Conservation (phyloP, 2,329 filamentous ascomycete genomes). For the Colletotrichum eleusines region DNA sequence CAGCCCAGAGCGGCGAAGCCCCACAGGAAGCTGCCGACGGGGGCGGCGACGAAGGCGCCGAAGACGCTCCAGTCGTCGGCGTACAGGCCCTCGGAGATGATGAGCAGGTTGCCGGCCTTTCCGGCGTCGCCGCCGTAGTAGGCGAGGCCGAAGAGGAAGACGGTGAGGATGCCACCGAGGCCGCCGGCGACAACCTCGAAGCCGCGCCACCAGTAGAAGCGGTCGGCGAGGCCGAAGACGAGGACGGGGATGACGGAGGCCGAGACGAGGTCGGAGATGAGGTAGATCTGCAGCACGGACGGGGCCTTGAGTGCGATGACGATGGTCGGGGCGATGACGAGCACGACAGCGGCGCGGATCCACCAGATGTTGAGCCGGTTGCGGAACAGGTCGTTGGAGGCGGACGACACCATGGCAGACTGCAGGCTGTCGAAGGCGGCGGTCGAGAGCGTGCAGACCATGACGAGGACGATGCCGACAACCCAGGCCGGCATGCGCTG, state of each 20-base stretch:
- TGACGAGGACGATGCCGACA: constrained; percentile 84
- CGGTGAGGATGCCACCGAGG: constrained; percentile 80
- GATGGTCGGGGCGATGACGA: constrained; percentile 80
- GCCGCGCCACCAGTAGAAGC: constrained; percentile 79
- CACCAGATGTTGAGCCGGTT: constrained; percentile 83
- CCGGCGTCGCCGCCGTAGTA: constrained; percentile 82
- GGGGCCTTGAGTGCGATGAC: constrained; percentile 80
- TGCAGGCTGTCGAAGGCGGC: constrained; percentile 86
- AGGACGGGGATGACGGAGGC: constrained; percentile 81
- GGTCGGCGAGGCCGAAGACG: constrained; percentile 76
- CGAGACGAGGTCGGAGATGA: constrained; percentile 84
- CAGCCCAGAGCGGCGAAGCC: constrained; percentile 72
- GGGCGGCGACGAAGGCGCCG: constrained; percentile 84
- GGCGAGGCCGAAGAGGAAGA: constrained; percentile 84
- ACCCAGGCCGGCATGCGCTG: constrained; percentile 81
- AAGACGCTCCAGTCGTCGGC: constrained; percentile 84
- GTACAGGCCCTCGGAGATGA: constrained; percentile 81
- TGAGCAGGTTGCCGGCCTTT: constrained; percentile 74
- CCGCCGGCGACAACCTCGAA: constrained; percentile 85
- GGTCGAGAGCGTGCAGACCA: constrained; percentile 81
- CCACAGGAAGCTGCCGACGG: constrained; percentile 80
- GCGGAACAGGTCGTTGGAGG: constrained; percentile 86
- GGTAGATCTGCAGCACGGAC: constrained; percentile 82
- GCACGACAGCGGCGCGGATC: constrained; percentile 76
- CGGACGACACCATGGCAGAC: constrained; percentile 86